A percentile compares a stretch with the other conserved stretches of the same genome.
phyloP scores from a whole-genome alignment of 2,329 filamentous ascomycete species.

The Oidium heveae region DNA sequence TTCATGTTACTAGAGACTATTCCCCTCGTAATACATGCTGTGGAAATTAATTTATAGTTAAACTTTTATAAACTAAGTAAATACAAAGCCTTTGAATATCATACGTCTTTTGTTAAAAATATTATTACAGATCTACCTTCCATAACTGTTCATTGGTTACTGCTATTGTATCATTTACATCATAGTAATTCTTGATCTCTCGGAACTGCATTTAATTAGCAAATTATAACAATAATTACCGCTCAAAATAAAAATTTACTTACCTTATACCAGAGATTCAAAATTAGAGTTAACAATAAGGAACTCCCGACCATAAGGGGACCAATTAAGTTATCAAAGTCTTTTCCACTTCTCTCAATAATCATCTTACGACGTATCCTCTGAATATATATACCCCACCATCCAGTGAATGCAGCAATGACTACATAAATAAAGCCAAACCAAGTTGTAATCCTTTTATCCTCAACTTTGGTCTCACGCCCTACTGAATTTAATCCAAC shows the following conservation, averaged over 20 bases:
- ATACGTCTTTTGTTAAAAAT: neutral
- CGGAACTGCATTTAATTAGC: neutral
- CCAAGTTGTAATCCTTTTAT: constrained; percentile 44
- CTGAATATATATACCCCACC: constrained; percentile 75
- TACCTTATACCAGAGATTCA: constrained; percentile 82
- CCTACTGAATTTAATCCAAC: constrained; percentile 70
- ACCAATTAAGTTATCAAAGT: constrained; percentile 75
- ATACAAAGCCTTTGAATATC: neutral
- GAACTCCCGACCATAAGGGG: constrained; percentile 64
- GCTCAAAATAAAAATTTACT: constrained; percentile 1
- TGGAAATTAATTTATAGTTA: neutral
- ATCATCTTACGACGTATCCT: constrained; percentile 57
- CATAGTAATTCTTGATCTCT: neutral
- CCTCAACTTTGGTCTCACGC: constrained; percentile 13
- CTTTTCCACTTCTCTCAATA: constrained; percentile 59
- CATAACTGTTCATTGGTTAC: neutral
- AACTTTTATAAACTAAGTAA: neutral
- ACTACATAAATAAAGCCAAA: constrained; percentile 65
- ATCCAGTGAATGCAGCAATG: constrained; percentile 60
- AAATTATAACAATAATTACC: neutral
- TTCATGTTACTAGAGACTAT: neutral
- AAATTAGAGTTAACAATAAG: constrained; percentile 47
- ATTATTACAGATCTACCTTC: neutral
- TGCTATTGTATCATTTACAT: neutral
- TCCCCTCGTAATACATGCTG: neutral